Conservation (phyloP, 176 grass and related monocot species). For the Lolium rigidum region DNA sequence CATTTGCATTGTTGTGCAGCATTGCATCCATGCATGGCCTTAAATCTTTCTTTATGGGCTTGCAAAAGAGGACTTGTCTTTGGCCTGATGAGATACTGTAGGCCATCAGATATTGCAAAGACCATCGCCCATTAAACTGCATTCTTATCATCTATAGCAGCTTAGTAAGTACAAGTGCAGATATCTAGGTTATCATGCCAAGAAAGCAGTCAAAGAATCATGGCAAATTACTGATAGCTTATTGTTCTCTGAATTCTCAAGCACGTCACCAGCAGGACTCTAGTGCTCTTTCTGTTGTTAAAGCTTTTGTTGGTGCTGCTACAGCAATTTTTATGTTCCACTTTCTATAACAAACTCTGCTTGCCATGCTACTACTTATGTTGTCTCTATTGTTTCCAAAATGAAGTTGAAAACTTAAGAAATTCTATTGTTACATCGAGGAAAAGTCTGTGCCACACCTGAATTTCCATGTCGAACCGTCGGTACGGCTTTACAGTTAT, state of each 20-base stretch:
- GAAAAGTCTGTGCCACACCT: not conserved
- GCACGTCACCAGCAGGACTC: not conserved
- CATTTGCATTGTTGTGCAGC: constrained; percentile 44
- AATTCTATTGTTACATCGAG: not conserved
- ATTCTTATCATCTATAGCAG: constrained; percentile 29
- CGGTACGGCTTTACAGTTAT: not conserved
- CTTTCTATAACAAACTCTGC: not conserved
- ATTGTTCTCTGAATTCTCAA: not conserved
- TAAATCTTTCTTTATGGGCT: constrained; percentile 50
- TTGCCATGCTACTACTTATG: not conserved
- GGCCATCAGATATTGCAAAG: constrained; percentile 26
- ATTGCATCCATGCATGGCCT: constrained; percentile 20
- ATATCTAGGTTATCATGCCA: constrained; percentile 2
- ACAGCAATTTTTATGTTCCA: not conserved
- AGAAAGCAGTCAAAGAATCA: not conserved
- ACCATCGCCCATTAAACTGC: constrained; percentile 31
- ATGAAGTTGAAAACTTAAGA: not conserved
- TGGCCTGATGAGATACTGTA: constrained; percentile 8
- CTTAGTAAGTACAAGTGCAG: constrained; percentile 17
- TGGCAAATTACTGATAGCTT: not conserved
- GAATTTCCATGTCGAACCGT: not conserved
- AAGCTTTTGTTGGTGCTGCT: not conserved
- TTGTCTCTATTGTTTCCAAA: not conserved
- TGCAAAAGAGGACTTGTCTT: constrained; percentile 16
- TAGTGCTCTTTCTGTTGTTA: not conserved